Base-by-base conservation (phyloP, 208 protist species). In the Blastocrithidia nonstop region DNA sequence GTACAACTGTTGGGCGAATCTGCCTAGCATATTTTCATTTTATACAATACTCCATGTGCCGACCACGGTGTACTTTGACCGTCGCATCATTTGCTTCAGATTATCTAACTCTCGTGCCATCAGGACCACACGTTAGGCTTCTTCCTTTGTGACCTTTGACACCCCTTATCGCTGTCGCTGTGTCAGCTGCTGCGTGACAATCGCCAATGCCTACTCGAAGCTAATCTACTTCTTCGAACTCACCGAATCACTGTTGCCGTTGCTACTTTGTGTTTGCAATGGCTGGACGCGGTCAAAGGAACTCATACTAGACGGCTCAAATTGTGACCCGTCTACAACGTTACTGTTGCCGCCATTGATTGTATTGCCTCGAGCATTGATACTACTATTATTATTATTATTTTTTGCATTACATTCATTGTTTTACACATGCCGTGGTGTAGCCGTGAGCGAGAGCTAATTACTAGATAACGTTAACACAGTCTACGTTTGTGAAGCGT, bases 41-140 rank as follows among this genome's bases (percentile, higher is more conserved):
- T 83, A 66, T 6, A 88, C 8, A 20, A 71, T 60, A 19, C 64
- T 63, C 70, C 78, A 88, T 28, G 73, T 80, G 15, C 66, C 69
- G 39, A 71, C 49, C 6, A 81, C 61, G 5, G 73, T 83, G 45
- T 63, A 70, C 41, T 75, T 36, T 9, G 55, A 69, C 19, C 59
- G 45, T 43, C 66, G 65, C 55, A 75, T 66, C 43, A 71, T 61
- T 15, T 58, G 57, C 43, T 58, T 64, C 29, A 81, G 33, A 42
- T 68, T 75, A 29, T 78, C 68, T 57, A 81, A 57, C 45, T 78
- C 76, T 1, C 68, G 61, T 4, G 68, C 68, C 11, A 86, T 69
- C 19, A 71, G 45, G 29, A 76, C 54, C n/a, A 78, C 15, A 23
- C 57, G 53, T 50, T 77, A 68, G 62, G 76, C 66, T 52, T 80